Evolutionary conservation across 2,329 filamentous ascomycete species (phyloP).

Genomic region (Hypoxylon sp.): DNA sequence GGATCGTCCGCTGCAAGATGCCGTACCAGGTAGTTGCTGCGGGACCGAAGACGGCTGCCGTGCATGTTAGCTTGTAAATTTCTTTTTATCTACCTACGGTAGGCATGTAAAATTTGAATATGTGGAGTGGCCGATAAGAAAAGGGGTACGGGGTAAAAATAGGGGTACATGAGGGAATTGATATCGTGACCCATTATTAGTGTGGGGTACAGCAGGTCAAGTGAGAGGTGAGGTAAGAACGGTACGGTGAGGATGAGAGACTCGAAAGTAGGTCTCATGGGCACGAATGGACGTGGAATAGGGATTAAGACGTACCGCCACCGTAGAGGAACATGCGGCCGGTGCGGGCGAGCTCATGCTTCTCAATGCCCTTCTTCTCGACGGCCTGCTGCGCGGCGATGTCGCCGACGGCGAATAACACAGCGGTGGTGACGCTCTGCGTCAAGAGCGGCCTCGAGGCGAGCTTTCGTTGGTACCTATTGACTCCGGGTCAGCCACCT

Average conservation of each 20-base stretch:
- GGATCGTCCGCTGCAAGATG: conserved; percentile 80
- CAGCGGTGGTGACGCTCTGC: conserved; percentile 88
- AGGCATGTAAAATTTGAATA: not conserved
- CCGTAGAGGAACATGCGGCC: conserved; percentile 86
- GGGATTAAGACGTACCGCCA: conserved; percentile 69
- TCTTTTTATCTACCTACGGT: conserved; percentile 2
- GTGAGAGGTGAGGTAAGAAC: conserved; percentile 21
- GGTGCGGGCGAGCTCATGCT: conserved; percentile 81
- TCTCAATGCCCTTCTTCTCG: conserved; percentile 81
- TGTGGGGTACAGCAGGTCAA: conserved; percentile 23
- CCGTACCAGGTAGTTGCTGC: conserved; percentile 89
- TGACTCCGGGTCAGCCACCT: conserved; percentile 20
- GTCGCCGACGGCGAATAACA: conserved; percentile 95
- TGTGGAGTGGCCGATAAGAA: conserved; percentile 3
- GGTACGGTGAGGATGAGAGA: conserved; percentile 26
- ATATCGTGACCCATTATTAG: conserved; percentile 17
- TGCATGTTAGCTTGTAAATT: conserved; percentile 14
- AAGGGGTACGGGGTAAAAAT: conserved; percentile 27
- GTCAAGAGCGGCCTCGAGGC: conserved; percentile 88
- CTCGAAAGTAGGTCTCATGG: not conserved
- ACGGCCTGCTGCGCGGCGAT: conserved; percentile 91
- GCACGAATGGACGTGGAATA: conserved; percentile 6
- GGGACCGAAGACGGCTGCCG: conserved; percentile 83
- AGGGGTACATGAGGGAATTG: conserved; percentile 14
- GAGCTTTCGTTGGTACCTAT: conserved; percentile 88